These are phyloP conservation scores for Saccharomyces hybrid DNA, from an alignment of 1,139 yeast genomes.

Conservation along the genomic window DNA sequence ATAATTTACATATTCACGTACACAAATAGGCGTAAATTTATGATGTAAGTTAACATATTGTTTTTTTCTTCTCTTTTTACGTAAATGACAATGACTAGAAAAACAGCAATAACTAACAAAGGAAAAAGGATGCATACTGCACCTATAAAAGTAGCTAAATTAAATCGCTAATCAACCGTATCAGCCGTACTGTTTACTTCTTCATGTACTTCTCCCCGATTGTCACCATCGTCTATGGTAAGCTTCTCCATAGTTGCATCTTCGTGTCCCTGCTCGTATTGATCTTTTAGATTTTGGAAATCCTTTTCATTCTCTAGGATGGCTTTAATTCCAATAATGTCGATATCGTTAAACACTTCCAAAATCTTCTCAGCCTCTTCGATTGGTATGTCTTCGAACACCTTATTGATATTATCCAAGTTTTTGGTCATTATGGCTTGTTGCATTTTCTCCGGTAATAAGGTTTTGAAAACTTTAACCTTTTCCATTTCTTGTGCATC, in stretches of 20 bases:
- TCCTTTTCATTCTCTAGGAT: constrained; percentile 66
- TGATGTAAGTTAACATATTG: not conserved
- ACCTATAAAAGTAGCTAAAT: not conserved
- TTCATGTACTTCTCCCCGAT: constrained; percentile 10
- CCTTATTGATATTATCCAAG: constrained; percentile 74
- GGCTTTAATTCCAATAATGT: constrained; percentile 75
- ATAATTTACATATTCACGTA: not conserved
- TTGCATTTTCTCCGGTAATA: constrained; percentile 57
- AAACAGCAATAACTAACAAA: not conserved
- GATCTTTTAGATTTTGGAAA: constrained; percentile 47
- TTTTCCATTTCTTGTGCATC: constrained; percentile 44
- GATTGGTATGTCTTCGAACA: constrained; percentile 66
- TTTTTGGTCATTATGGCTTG: constrained; percentile 64
- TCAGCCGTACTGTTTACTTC: constrained; percentile 26
- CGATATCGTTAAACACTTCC: constrained; percentile 69
- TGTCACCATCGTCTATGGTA: constrained; percentile 9
- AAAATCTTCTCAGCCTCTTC: constrained; percentile 75
- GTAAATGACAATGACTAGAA: not conserved
- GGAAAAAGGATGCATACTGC: not conserved
- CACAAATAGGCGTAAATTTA: too few species aligned
- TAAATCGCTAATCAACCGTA: constrained; percentile 28
- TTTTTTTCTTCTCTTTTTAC: not conserved
- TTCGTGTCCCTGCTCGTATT: constrained; percentile 31
- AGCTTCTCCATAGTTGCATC: constrained; percentile 9
- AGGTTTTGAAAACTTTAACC: constrained; percentile 45